Conservation (phyloP, 73 alveolate species). For the Durusdinium trenchii region DNA sequence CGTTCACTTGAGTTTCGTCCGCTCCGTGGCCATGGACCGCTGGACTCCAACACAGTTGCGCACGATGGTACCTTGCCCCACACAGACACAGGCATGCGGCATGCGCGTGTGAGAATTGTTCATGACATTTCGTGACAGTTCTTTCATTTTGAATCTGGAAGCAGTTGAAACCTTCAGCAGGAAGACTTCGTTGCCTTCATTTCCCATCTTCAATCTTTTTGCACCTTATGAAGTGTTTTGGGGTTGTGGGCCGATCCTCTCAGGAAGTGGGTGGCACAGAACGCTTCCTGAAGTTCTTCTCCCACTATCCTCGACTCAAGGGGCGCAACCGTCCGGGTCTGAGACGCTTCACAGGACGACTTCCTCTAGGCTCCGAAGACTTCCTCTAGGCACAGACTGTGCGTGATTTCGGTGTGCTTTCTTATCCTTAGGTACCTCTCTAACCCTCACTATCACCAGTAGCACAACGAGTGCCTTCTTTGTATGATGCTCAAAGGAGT, state of each 20-base stretch:
- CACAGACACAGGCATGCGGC: not conserved
- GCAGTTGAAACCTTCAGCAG: too few relatives aligned
- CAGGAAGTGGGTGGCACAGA: conserved; percentile 79
- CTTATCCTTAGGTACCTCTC: too few relatives aligned
- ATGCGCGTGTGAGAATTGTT: too few relatives aligned
- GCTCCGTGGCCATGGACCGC: conserved; percentile 96
- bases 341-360: too few relatives aligned
- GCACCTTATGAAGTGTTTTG: not conserved
- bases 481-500: too few relatives aligned
- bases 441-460: too few relatives aligned
- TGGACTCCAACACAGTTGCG: conserved; percentile 96
- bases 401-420: too few relatives aligned
- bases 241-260: not conserved
- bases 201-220: not conserved
- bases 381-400: too few relatives aligned
- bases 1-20: conserved; percentile 95
- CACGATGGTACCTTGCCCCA: conserved; percentile 81
- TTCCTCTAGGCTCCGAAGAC: too few relatives aligned
- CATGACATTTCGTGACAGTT: too few relatives aligned
- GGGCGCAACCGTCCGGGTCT: conserved; percentile 5
- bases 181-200: too few relatives aligned
- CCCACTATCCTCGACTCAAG: not conserved
- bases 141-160: not conserved
- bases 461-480: too few relatives aligned
- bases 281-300: conserved; percentile 68